Conservation (phyloP, 1,284 basidiomycete genomes). For the Polyporus tsugae region DNA sequence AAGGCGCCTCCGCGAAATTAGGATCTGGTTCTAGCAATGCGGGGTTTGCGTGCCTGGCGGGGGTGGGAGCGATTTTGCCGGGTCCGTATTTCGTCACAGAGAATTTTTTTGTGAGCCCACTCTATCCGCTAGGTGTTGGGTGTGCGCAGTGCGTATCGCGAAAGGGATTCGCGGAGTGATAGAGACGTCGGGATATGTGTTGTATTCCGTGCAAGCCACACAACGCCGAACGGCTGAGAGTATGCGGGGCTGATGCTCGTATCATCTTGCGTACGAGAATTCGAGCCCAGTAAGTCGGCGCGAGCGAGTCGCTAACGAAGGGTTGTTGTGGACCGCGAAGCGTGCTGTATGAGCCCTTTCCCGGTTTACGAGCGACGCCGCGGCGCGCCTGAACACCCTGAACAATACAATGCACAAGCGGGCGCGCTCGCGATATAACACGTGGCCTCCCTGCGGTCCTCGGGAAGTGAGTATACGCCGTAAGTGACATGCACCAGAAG, state of each 20-base stretch:
- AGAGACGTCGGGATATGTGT: not conserved
- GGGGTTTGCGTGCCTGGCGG: conserved; percentile 19
- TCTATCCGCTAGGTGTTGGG: not conserved
- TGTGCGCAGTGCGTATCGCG: not conserved
- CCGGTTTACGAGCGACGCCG: not conserved
- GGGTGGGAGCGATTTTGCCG: conserved; percentile 7
- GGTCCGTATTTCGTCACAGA: not conserved
- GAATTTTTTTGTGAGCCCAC: not conserved
- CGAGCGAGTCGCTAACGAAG: not conserved
- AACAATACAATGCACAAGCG: not conserved
- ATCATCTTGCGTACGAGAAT: not conserved
- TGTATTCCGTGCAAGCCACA: not conserved
- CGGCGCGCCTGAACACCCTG: conserved; percentile 3
- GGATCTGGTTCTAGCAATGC: conserved; percentile 1
- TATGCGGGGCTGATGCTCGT: not conserved
- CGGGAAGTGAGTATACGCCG: conserved; percentile 1
- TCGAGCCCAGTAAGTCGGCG: not conserved
- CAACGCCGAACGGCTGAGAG: not conserved
- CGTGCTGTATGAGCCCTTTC: not conserved
- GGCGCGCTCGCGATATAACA: not conserved
- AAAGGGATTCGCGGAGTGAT: not conserved
- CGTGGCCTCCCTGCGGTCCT: conserved; percentile 15
- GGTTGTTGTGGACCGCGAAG: conserved; percentile 7
- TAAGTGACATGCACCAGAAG: not conserved
- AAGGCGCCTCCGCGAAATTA: not conserved